Evolutionary conservation across 768 basidiomycete genomes (phyloP), one percentile per base, ranked within the genome.

Genomic region (Tulasnella sp.): DNA sequence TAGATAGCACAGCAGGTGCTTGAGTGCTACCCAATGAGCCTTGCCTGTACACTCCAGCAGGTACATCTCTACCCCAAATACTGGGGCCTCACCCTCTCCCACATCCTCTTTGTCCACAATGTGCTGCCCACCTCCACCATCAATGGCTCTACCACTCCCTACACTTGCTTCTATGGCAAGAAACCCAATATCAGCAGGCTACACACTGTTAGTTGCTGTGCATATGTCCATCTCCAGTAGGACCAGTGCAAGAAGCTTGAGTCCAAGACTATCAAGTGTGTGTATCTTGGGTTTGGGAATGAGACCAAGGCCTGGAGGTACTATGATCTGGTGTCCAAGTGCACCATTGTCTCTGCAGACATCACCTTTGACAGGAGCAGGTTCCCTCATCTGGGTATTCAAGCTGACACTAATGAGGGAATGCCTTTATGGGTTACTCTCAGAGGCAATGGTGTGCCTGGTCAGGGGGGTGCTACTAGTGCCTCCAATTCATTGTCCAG

Each of bases 261-360:
- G 17, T 32, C 63, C 2, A 65, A 69, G 48, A 63, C 64, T 29
- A 32, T 63, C 29, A 70, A 73, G 64, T 76, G 76, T 56, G 56
- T 72, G 1, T 72, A 75, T 38, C 68, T 76, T 53, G 72, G 75
- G 1, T 77, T 75, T 56, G 64, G 67, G 0, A 29, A 56, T 0
- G 67, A 68, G 13, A 67, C 71, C 1, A 74, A 74, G 55, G 70
- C 68, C 0, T 76, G 71, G 52, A 52, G 65, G 17, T 69, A 71
- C 64, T 72, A 70, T 27, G 61, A 75, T 51, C 56, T 21, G 5
- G 23, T 34, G 23, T 32, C 50, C 24, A 52, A 61, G 41, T 5
- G 47, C 23, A 19, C 43, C 11, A 24, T 61, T 44, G 54, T 51
- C 19, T 58, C 52, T 32, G 32, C 41, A 9, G 50, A 62, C 42